Evolutionary conservation across 202 grass and related monocot genomes (phyloP).

Genomic region (Hordeum pubiflorum): DNA sequence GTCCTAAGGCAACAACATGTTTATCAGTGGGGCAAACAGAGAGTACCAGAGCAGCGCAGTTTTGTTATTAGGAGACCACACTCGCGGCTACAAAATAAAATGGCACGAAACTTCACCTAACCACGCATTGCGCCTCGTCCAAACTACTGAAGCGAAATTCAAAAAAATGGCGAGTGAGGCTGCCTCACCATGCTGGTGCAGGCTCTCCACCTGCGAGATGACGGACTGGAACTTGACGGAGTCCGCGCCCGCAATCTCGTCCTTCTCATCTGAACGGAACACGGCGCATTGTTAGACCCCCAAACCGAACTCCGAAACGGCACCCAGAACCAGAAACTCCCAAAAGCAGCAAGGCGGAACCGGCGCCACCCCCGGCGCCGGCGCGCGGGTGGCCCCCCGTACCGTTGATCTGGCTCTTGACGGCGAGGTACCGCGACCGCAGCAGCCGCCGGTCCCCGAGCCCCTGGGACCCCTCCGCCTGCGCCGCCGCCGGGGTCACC

Average conservation of each 20-base stretch:
- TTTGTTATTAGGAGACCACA: not conserved
- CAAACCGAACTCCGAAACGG: not conserved
- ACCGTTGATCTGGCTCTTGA: slow-evolving; percentile 77
- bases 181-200: slow-evolving; percentile 43
- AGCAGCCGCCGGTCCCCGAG: slow-evolving; percentile 47
- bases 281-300: not conserved
- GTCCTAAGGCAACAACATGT: not conserved
- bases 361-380: not conserved
- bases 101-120: not conserved
- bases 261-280: slow-evolving; percentile 56
- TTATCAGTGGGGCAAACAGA: not conserved
- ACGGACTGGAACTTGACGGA: slow-evolving; percentile 63
- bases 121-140: not conserved
- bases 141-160: not conserved
- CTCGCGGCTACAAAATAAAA: not conserved
- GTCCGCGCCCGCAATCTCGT: slow-evolving; percentile 40
- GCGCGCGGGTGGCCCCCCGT: not conserved
- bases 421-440: slow-evolving; percentile 64
- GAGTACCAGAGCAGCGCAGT: not conserved
- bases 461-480: not conserved
- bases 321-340: not conserved
- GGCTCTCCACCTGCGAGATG: slow-evolving; percentile 57
- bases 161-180: not conserved
- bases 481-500: not conserved
- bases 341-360: not conserved